Conservation (phyloP, 2,329 filamentous ascomycete species). For the Delphinella strobiligena region DNA sequence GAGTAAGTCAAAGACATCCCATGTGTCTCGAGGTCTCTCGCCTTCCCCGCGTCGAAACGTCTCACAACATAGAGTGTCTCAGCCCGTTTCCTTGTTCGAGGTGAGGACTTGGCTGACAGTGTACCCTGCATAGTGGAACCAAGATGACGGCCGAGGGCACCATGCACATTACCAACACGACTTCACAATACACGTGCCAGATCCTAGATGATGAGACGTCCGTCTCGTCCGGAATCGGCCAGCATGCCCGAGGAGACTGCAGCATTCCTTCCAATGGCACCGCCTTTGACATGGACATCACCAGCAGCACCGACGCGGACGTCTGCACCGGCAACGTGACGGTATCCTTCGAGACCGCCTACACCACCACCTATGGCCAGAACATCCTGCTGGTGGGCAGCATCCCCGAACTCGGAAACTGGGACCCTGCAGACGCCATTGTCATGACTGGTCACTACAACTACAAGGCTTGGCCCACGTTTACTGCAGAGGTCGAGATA, state of each 20-base stretch:
- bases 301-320: background rate
- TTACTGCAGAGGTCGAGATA: slow-evolving; percentile 35
- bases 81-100: no score
- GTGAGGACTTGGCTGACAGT: no score
- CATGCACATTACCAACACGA: slow-evolving; percentile 12
- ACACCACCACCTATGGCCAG: slow-evolving; percentile 45
- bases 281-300: slow-evolving; percentile 1
- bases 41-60: no score
- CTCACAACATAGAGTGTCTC: no score
- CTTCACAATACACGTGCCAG: slow-evolving; percentile 11
- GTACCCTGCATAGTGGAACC: no score
- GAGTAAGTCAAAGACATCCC: slow-evolving; percentile 5
- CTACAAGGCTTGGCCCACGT: slow-evolving; percentile 41
- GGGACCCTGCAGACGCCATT: slow-evolving; percentile 43
- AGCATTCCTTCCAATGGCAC: slow-evolving; percentile 10
- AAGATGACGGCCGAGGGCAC: slow-evolving; percentile 4
- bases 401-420: slow-evolving; percentile 45
- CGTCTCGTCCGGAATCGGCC: no score
- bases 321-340: background rate
- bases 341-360: background rate
- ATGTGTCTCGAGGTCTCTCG: no score
- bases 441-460: slow-evolving; percentile 48
- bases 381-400: slow-evolving; percentile 55
- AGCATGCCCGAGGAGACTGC: slow-evolving; percentile 17
- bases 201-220: slow-evolving; percentile 12